Evolutionary conservation across 2,329 filamentous ascomycete species (phyloP), one percentile per base, ranked within the genome.

Genomic region (Aspergillus quadrilineatus): DNA sequence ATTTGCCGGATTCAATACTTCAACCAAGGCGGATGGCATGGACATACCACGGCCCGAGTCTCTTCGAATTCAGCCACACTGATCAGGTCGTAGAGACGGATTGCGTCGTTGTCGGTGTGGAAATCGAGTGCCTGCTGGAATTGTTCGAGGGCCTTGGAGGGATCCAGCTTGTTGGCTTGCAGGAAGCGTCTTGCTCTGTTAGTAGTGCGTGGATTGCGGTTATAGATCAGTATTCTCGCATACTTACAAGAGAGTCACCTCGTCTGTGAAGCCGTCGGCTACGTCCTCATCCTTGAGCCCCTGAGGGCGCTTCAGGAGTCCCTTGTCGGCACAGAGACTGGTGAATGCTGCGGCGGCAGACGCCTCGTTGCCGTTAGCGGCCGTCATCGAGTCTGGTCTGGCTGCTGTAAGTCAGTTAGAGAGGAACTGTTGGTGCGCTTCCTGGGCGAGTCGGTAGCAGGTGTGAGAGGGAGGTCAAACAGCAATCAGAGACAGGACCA

Each of bases 1-100:
- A 22, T 22, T 22, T 22, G 2, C 22, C 22, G 2, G 22, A 3
- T 2, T 22, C 22, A 22, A 22, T 22, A 22, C 22, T 22, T 22
- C 22, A 22, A 22, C 22, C 22, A 2, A 2, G 22, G 22, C 3
- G 3, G 3, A 22, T 4, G 22, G 22, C 22, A 22, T 22, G 22
- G 37, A 39, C 56, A 57, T 36, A 68, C 66, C 17, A 65, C 43
- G 37, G 46, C 50, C 14, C 61, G 58, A 4, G 63, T 58, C 15
- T 59, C 53, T 39, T 68, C 65, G 41, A 57, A 66, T 37, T 66
- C 59, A 1, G 57, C 7, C 10, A 65, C 46, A 2, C 59, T 53
- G 4, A 68, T 56, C 30, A 49, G 7, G 17, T 65, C 60, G 37
- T 64, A 66, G 5, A 66, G 28, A 1, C n/a, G 32, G 2, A 64